Percentiles rank a stretch among this genome's conserved stretches.
These are phyloP conservation scores for Malassezia slooffiae DNA, from an alignment of 1,284 basidiomycete species.

Conservation along the genomic window DNA sequence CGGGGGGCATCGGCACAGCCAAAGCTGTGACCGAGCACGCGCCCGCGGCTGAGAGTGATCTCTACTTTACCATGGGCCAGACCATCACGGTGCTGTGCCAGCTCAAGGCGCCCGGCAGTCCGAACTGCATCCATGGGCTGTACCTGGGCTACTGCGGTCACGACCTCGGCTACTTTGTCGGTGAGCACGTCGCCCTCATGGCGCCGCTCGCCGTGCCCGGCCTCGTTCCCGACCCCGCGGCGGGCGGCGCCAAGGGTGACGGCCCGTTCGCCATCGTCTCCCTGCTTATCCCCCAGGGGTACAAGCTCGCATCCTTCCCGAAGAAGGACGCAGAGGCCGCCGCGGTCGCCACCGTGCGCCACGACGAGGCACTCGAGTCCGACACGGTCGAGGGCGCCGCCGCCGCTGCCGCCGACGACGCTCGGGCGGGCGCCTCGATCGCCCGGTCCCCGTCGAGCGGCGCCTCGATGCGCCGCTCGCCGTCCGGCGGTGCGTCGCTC, in stretches of 20 bases:
- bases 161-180: conserved; percentile 14
- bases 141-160: conserved; percentile 12
- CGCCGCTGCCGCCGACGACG: too few species aligned
- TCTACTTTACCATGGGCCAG: conserved; percentile 44
- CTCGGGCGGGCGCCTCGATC: too few species aligned
- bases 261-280: conserved; percentile 11
- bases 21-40: conserved; percentile 39
- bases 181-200: background rate
- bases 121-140: conserved; percentile 6
- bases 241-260: conserved; percentile 12
- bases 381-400: too few species aligned
- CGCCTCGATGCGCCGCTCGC: too few species aligned
- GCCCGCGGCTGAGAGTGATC: conserved; percentile 28
- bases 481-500: too few species aligned
- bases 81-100: conserved; percentile 38
- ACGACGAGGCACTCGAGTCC: too few species aligned
- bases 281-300: too few species aligned
- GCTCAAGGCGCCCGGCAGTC: conserved; percentile 8
- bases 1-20: conserved; percentile 42
- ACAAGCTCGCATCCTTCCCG: too few species aligned
- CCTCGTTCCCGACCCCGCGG: conserved; percentile 9
- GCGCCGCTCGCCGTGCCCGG: background rate
- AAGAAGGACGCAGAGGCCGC: too few species aligned
- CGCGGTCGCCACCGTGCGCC: too few species aligned
- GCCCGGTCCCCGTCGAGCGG: too few species aligned